Evolutionary conservation across 768 basidiomycete species (phyloP).

Genomic region (Lactarius evosmus): DNA sequence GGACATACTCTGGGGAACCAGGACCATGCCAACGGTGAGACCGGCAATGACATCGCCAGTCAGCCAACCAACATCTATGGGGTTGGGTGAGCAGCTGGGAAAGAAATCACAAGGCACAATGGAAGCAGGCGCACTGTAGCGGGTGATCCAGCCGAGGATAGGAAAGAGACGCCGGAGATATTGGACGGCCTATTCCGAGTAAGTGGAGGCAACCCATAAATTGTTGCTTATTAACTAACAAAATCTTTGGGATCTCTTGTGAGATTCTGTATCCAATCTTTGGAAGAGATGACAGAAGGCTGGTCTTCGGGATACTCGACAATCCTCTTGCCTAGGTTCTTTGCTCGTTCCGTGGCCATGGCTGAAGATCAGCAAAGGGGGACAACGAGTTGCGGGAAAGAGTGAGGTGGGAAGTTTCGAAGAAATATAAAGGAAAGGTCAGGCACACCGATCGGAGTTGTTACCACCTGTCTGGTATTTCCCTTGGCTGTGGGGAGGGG

Average conservation of each 20-base stretch:
- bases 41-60: slow-evolving; percentile 87
- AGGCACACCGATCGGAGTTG: not conserved
- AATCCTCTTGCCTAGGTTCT: slow-evolving; percentile 52
- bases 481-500: too few relatives aligned
- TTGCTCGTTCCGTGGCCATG: slow-evolving; percentile 41
- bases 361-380: slow-evolving; percentile 15
- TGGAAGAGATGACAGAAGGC: slow-evolving; percentile 57
- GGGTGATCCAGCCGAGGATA: slow-evolving; percentile 76
- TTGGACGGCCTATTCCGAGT: slow-evolving; percentile 44
- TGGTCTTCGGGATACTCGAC: slow-evolving; percentile 59
- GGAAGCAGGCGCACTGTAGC: slow-evolving; percentile 64
- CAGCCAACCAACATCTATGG: slow-evolving; percentile 59
- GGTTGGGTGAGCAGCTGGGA: not conserved
- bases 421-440: slow-evolving; percentile 10
- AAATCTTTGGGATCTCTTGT: slow-evolving; percentile 45
- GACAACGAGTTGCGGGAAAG: not conserved
- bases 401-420: not conserved
- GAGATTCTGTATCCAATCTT: slow-evolving; percentile 48
- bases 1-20: slow-evolving; percentile 93
- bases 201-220: slow-evolving; percentile 8
- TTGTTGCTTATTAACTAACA: slow-evolving; percentile 39
- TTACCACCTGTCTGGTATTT: not conserved
- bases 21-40: slow-evolving; percentile 90
- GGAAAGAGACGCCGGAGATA: slow-evolving; percentile 82
- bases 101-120: not conserved